Evolutionary conservation across 1,284 basidiomycete genomes (phyloP).

Genomic region (Boletellus deceptivus): DNA sequence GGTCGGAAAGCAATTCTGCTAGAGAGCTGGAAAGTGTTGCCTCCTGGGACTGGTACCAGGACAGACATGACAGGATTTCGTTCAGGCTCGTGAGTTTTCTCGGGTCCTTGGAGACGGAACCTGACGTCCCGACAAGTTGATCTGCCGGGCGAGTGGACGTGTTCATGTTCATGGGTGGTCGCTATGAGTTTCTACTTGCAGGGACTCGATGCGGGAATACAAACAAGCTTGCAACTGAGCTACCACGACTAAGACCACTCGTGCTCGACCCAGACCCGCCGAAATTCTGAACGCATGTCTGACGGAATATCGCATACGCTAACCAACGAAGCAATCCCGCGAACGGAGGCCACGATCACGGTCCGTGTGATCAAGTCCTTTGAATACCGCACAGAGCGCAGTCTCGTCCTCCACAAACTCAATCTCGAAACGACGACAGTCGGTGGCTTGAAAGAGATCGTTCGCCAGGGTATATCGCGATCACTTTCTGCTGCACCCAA

Average conservation of each 20-base stretch:
- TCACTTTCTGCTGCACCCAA: not conserved
- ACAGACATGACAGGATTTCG: constrained; percentile 69
- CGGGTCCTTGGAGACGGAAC: constrained; percentile 37
- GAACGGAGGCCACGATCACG: constrained; percentile 79
- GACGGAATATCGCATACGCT: constrained; percentile 51
- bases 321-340: constrained; percentile 67
- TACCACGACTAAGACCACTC: no score
- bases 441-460: constrained; percentile 70
- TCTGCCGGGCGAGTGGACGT: constrained; percentile 9
- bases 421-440: constrained; percentile 82
- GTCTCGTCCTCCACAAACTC: constrained; percentile 79
- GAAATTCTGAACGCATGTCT: constrained; percentile 30
- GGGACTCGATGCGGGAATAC: no score
- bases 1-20: constrained; percentile 66
- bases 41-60: constrained; percentile 76
- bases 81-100: constrained; percentile 59
- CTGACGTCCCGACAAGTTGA: constrained; percentile 7
- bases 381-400: constrained; percentile 87
- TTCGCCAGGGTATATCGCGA: constrained; percentile 52
- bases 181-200: no score
- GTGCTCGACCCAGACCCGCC: not conserved
- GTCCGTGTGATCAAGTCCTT: constrained; percentile 95
- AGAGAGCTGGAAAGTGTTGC: constrained; percentile 76
- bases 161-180: constrained; percentile 10
- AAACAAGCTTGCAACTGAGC: no score